A percentile compares a stretch with the other conserved stretches of the same genome.
Evolutionary conservation across 257 asterid species (phyloP).

Genomic region (Asclepias syriaca): DNA sequence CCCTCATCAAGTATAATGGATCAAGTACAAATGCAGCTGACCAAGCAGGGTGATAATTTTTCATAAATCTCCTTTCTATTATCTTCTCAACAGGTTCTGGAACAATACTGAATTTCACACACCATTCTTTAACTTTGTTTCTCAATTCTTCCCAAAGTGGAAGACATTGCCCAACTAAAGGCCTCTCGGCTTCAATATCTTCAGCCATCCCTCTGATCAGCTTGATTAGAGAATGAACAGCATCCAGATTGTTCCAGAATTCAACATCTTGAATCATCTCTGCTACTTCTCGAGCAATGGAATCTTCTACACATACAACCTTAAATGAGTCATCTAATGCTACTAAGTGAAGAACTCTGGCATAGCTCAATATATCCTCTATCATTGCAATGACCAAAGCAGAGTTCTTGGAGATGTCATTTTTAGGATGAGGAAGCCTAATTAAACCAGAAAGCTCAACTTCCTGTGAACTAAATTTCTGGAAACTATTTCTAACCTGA

Average conservation of each 20-base stretch:
- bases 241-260: conserved; percentile 66
- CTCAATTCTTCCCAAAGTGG: conserved; percentile 80
- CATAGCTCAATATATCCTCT: conserved; percentile 60
- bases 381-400: conserved; percentile 49
- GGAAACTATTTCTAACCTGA: conserved; percentile 56
- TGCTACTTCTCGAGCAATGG: conserved; percentile 43
- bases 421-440: conserved; percentile 51
- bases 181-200: conserved; percentile 69
- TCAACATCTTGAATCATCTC: conserved; percentile 54
- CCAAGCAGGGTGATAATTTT: conserved; percentile 82
- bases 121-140: conserved; percentile 60
- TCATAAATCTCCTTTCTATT: conserved; percentile 48
- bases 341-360: conserved; percentile 50
- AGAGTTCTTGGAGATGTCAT: conserved; percentile 41
- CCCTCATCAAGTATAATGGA: conserved; percentile 59
- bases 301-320: conserved; percentile 46
- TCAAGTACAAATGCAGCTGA: conserved; percentile 85
- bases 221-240: conserved; percentile 60
- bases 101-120: conserved; percentile 43
- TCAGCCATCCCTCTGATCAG: conserved; percentile 56
- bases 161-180: conserved; percentile 71
- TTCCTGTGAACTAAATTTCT: conserved; percentile 53
- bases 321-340: conserved; percentile 62
- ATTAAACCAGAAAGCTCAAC: conserved; percentile 43
- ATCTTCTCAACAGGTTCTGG: conserved; percentile 56